phyloP scores from a whole-genome alignment of 139 green algal species.

The Tetratostichococcus sp. region DNA sequence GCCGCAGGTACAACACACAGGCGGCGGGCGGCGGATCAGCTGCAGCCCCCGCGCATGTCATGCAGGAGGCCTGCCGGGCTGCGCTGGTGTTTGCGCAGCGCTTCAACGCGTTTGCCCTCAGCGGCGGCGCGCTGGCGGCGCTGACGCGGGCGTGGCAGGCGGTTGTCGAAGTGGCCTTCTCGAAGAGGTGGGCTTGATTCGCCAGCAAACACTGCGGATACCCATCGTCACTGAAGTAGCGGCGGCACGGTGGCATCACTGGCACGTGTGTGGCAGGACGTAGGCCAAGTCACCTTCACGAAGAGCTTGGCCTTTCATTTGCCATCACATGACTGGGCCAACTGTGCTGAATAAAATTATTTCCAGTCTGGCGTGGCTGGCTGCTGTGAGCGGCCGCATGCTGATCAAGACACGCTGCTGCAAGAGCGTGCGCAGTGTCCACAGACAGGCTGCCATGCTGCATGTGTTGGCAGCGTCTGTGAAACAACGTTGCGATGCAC shows the following conservation, averaged over 20 bases:
- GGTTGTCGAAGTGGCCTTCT: conserved; percentile 46
- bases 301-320: too few species aligned
- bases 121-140: conserved; percentile 32
- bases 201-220: too few species aligned
- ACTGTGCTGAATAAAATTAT: too few species aligned
- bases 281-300: too few species aligned
- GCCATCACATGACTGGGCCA: too few species aligned
- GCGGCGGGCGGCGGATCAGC: conserved; percentile 1
- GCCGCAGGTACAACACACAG: conserved; percentile 21
- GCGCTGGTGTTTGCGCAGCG: conserved; percentile 46
- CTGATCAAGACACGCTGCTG: background rate
- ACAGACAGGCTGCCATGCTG: too few species aligned
- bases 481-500: background rate
- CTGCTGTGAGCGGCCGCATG: too few species aligned
- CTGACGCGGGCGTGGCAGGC: conserved; percentile 50
- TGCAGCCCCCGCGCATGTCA: conserved; percentile 18
- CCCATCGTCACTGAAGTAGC: too few species aligned
- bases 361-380: too few species aligned
- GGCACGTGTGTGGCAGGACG: background rate
- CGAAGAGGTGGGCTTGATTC: conserved; percentile 39
- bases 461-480: too few species aligned
- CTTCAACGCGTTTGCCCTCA: conserved; percentile 52
- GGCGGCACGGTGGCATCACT: background rate
- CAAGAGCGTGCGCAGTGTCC: too few species aligned
- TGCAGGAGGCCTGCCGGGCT: conserved; percentile 34